Evolutionary conservation across 257 asterid species (phyloP).

Genomic region (Craterostigma plantagineum): DNA sequence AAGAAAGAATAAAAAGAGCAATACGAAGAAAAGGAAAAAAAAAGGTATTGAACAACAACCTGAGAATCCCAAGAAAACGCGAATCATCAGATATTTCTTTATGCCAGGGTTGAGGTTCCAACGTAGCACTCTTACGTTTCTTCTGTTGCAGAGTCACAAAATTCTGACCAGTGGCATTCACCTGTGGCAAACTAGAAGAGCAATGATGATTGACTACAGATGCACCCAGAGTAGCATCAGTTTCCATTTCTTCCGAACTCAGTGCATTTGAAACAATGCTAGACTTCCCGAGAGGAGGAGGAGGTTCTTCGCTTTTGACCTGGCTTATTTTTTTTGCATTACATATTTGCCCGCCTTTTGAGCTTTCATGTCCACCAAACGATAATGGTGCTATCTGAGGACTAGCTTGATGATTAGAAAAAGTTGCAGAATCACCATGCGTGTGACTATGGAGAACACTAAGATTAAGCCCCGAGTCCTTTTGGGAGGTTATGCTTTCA

Average conservation of each 20-base stretch:
- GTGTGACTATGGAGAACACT: slow-evolving; percentile 15
- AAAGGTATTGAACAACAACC: slow-evolving; percentile 17
- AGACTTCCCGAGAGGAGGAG: slow-evolving; percentile 21
- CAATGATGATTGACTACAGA: slow-evolving; percentile 15
- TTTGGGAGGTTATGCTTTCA: slow-evolving; percentile 23
- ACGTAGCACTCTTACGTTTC: slow-evolving; percentile 40
- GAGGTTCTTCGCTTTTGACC: slow-evolving; percentile 23
- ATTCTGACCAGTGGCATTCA: slow-evolving; percentile 17
- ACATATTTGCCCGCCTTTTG: slow-evolving; percentile 27
- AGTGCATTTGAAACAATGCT: slow-evolving; percentile 18
- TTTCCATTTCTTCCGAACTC: slow-evolving; percentile 21
- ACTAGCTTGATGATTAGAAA: slow-evolving; percentile 12
- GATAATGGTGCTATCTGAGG: slow-evolving; percentile 57
- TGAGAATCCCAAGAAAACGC: slow-evolving; percentile 18
- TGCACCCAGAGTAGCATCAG: slow-evolving; percentile 18
- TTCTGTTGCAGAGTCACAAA: slow-evolving; percentile 21
- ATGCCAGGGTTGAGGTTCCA: slow-evolving; percentile 41
- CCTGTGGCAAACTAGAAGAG: slow-evolving; percentile 15
- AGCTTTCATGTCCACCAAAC: slow-evolving; percentile 40
- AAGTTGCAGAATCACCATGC: slow-evolving; percentile 6
- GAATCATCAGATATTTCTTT: slow-evolving; percentile 36
- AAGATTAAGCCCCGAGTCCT: slow-evolving; percentile 9
- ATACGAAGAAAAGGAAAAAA: neutral
- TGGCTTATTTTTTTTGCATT: slow-evolving; percentile 17
- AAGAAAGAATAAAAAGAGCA: neutral